Evolutionary conservation across 352 stramenopile species (phyloP), one percentile per base, ranked within the genome.

Genomic region (Aphanomyces stellatus): DNA sequence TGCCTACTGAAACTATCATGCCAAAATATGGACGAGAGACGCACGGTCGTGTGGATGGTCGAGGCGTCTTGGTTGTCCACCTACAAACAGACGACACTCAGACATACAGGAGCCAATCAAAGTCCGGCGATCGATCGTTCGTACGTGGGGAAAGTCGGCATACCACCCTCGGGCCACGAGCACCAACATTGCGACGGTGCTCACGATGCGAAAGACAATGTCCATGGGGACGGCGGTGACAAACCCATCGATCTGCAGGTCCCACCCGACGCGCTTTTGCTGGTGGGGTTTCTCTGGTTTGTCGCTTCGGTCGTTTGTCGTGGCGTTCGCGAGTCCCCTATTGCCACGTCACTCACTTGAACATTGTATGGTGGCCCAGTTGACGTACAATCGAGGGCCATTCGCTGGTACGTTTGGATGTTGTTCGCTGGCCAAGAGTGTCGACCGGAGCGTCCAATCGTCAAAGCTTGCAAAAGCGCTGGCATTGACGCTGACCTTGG

Each of bases 31-130:
- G n/a, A n/a, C n/a, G n/a, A n/a, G n/a, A n/a, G n/a, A n/a, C 31
- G 22, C 51, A 64, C 55, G 6, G n/a, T 51, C 3, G 55, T 64
- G 31, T 46, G 55, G 17, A 64, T 43, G 0, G 33, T n/a, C 5
- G 55, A 37, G 6, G 30, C 24, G 34, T 24, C 37, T 51, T 64
- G 55, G 55, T 64, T 64, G 35, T 64, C 55, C 3, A 64, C 8
- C 55, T 64, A 64, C 31, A 46, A 35, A 13, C 10, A 1, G 51
- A 37, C 0, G 0, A 15, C 15, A 15, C 17, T 37, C 22, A 1
- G 13, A 53, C 46, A 53, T 22, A 15, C 19, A 28, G 46, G 17
- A 37, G 49, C 8, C 19, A 19, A 17, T 2, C n/a, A n/a, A n/a
- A n/a, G n/a, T n/a, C n/a, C n/a, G n/a, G n/a, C n/a, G n/a, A n/a